Percentiles rank a stretch among this genome's conserved stretches.
Evolutionary conservation across 202 grass and related monocot species (phyloP).

Genomic region (Panicum virgatum): DNA sequence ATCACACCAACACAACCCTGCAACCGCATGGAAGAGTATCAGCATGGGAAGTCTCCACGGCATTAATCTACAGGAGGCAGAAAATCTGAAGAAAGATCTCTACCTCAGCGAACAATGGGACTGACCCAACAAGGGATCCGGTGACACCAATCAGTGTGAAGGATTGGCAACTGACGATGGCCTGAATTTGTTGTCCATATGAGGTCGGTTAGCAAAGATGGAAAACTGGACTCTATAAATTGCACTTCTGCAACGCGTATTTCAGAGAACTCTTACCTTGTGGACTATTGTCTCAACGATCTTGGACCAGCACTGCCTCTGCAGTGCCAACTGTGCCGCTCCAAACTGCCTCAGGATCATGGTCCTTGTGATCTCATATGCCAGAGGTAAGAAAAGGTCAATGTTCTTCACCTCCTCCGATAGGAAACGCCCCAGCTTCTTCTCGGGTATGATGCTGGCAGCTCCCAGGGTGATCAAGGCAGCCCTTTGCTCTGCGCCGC

Average conservation of each 20-base stretch:
- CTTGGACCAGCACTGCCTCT: constrained; percentile 26
- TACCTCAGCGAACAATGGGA: constrained; percentile 89
- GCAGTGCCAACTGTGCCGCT: constrained; percentile 2
- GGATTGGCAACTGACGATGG: constrained; percentile 57
- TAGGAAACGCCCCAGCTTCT: not conserved
- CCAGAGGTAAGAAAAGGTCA: constrained; percentile 28
- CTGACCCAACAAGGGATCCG: constrained; percentile 76
- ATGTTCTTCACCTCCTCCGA: constrained; percentile 3
- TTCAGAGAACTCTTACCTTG: constrained; percentile 33
- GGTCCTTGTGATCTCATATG: constrained; percentile 40
- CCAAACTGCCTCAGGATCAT: constrained; percentile 30
- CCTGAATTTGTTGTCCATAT: constrained; percentile 36
- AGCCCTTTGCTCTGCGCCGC: constrained; percentile 25
- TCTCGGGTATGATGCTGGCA: constrained; percentile 15
- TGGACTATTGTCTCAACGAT: constrained; percentile 42
- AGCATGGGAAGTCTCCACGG: not conserved
- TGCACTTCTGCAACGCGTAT: not conserved
- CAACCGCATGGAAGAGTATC: not conserved
- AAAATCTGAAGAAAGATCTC: not conserved
- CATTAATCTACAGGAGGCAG: not conserved
- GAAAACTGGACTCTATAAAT: not conserved
- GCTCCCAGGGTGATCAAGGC: constrained; percentile 41
- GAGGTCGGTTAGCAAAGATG: not conserved
- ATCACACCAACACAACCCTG: constrained; percentile 74
- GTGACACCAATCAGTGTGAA: constrained; percentile 75